Evolutionary conservation across 2,329 filamentous ascomycete species (phyloP).

Genomic region (Fusarium tjaetaba): DNA sequence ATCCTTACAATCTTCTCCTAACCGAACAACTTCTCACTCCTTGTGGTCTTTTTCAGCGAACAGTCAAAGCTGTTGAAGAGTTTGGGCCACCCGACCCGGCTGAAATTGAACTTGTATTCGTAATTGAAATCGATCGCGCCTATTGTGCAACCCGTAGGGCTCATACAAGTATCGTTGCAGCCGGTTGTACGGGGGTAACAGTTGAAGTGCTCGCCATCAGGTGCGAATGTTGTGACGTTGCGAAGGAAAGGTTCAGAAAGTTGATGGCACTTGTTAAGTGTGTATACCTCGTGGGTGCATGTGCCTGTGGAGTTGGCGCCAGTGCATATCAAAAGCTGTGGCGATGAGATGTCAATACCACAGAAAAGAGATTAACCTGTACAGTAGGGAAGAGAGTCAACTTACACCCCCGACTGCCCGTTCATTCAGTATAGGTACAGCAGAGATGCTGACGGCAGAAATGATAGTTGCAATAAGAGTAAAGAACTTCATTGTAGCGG

Average conservation of each 20-base stretch:
- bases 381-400: slow-evolving; percentile 13
- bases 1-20: not conserved
- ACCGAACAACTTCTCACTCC: not conserved
- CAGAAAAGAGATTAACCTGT: not conserved
- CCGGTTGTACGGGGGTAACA: slow-evolving; percentile 57
- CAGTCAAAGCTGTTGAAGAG: slow-evolving; percentile 51
- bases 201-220: slow-evolving; percentile 59
- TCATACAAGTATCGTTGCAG: slow-evolving; percentile 58
- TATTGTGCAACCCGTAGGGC: slow-evolving; percentile 63
- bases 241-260: slow-evolving; percentile 52
- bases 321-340: slow-evolving; percentile 61
- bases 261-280: slow-evolving; percentile 58
- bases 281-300: slow-evolving; percentile 57
- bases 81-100: slow-evolving; percentile 57
- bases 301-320: slow-evolving; percentile 60
- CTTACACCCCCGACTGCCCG: slow-evolving; percentile 60
- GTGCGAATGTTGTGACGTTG: slow-evolving; percentile 61
- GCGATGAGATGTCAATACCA: not conserved
- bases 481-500: slow-evolving; percentile 46
- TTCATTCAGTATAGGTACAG: slow-evolving; percentile 49
- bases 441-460: slow-evolving; percentile 38
- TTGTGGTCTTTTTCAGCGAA: slow-evolving; percentile 22
- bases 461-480: slow-evolving; percentile 31
- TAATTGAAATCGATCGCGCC: slow-evolving; percentile 58
- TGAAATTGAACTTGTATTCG: slow-evolving; percentile 59